Conservation (phyloP, 306 rosid species). For the Lagenaria siceraria region DNA sequence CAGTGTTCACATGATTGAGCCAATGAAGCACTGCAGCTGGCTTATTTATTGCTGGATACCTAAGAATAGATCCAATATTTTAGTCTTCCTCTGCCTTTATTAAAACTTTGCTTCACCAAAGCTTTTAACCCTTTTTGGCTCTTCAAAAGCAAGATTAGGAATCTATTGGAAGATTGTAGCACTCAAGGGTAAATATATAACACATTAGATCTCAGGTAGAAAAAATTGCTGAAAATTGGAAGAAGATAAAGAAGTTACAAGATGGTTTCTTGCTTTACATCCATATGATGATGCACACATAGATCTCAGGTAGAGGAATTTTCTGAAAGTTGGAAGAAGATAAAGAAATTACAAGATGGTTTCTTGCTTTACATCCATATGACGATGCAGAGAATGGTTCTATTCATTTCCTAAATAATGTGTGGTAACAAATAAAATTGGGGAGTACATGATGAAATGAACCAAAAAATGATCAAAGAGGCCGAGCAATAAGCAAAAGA, state of each 20-base stretch:
- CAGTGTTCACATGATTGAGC: constrained; percentile 74
- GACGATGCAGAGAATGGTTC: not conserved
- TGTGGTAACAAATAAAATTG: not conserved
- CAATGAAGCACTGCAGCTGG: constrained; percentile 99
- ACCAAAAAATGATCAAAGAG: not conserved
- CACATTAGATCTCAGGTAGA: not conserved
- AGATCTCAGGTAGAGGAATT: not conserved
- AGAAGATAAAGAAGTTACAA: not conserved
- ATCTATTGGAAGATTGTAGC: not conserved
- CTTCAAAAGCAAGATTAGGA: not conserved
- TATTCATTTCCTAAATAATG: not conserved
- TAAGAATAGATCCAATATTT: constrained; percentile 15
- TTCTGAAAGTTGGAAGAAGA: not conserved
- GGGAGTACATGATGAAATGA: not conserved
- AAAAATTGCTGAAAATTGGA: not conserved
- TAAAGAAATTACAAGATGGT: not conserved
- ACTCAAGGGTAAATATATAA: not conserved
- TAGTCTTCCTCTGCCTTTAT: not conserved
- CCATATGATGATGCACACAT: not conserved
- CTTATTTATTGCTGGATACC: constrained; percentile 99
- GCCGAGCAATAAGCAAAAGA: not conserved
- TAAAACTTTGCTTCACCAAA: not conserved
- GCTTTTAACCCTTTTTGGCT: not conserved
- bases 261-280: not conserved
- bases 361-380: not conserved